Percentiles rank a stretch among this genome's conserved stretches.
These are phyloP conservation scores for Alternaria panax DNA, from an alignment of 2,329 filamentous ascomycete genomes.

Conservation along the genomic window DNA sequence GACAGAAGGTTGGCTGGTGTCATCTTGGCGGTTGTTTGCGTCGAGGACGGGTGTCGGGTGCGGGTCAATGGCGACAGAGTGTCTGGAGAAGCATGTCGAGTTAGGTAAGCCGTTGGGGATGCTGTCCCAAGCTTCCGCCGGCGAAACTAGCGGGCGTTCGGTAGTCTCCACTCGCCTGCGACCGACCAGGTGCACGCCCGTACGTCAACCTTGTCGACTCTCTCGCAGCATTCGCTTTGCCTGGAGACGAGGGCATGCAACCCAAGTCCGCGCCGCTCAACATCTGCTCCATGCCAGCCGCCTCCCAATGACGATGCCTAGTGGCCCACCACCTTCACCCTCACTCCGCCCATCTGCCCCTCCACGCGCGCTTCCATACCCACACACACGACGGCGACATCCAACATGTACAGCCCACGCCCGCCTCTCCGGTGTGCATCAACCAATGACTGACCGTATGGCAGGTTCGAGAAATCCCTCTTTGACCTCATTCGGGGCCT, in stretches of 20 bases:
- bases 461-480: constrained; percentile 97
- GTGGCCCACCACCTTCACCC: constrained; percentile 31
- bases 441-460: constrained; percentile 14
- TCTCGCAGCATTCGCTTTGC: background rate
- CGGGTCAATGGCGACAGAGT: constrained; percentile 12
- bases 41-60: constrained; percentile 1
- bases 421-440: too few relatives aligned
- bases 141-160: constrained; percentile 25
- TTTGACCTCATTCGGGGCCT: constrained; percentile 98
- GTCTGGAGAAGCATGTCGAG: constrained; percentile 13
- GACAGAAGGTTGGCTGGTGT: constrained; percentile 48
- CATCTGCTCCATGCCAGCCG: constrained; percentile 21
- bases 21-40: constrained; percentile 30
- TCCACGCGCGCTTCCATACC: constrained; percentile 29
- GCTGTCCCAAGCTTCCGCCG: constrained; percentile 22
- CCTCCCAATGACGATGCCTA: constrained; percentile 43
- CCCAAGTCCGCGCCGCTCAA: constrained; percentile 1
- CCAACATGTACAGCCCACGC: constrained; percentile 33
- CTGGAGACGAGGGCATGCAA: background rate
- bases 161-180: constrained; percentile 5
- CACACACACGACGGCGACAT: constrained; percentile 24
- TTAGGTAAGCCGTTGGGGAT: constrained; percentile 13
- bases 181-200: constrained; percentile 23
- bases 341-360: constrained; percentile 37
- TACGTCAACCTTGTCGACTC: constrained; percentile 18